Evolutionary conservation across 2,329 filamentous ascomycete species (phyloP).

Genomic region (Stagonosporopsis vannaccii): DNA sequence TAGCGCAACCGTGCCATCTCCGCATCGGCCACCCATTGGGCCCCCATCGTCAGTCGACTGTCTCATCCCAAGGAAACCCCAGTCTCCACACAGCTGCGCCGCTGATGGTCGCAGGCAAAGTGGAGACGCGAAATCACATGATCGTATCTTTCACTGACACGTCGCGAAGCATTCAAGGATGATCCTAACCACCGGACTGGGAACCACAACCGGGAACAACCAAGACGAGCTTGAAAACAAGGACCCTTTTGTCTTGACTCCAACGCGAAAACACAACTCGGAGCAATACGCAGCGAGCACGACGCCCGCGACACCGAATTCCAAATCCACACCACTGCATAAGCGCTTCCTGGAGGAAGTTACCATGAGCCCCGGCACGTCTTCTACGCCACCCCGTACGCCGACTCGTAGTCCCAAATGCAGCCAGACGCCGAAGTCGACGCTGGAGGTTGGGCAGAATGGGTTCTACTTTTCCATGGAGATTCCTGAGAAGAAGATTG

Average conservation of each 20-base stretch:
- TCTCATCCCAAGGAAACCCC: background rate
- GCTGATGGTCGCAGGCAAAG: background rate
- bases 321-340: slow-evolving; percentile 20
- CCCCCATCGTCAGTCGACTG: background rate
- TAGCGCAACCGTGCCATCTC: slow-evolving; percentile 8
- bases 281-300: background rate
- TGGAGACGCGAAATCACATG: slow-evolving; percentile 9
- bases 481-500: slow-evolving; percentile 23
- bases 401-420: slow-evolving; percentile 14
- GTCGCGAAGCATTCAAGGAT: slow-evolving; percentile 10
- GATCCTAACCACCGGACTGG: background rate
- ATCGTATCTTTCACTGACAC: slow-evolving; percentile 15
- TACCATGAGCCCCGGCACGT: slow-evolving; percentile 21
- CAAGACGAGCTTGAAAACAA: slow-evolving; percentile 6
- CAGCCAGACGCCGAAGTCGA: slow-evolving; percentile 13
- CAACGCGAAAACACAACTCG: background rate
- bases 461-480: slow-evolving; percentile 33
- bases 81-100: background rate
- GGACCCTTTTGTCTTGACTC: slow-evolving; percentile 14
- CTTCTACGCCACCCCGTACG: slow-evolving; percentile 22
- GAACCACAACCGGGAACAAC: background rate
- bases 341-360: slow-evolving; percentile 27
- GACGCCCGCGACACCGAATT: slow-evolving; percentile 9
- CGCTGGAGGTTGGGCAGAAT: slow-evolving; percentile 27
- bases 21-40: background rate